phyloP scores from a whole-genome alignment of 2,329 filamentous ascomycete genomes.

The Arthrobotrys pseudoclavata region DNA sequence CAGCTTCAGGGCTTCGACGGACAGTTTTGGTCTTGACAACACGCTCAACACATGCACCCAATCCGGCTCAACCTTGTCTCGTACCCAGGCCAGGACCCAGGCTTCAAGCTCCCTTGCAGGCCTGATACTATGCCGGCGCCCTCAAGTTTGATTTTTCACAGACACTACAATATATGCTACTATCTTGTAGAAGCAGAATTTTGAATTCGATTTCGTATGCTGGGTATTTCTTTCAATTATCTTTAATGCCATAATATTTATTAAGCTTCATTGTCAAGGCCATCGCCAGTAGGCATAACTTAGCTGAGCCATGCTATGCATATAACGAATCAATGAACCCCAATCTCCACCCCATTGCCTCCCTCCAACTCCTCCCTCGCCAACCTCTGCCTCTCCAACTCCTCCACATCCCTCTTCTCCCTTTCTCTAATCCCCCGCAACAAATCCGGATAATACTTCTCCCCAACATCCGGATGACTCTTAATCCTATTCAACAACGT shows the following conservation, averaged over 20 bases:
- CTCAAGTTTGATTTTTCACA: too few relatives aligned
- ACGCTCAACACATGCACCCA: constrained; percentile 19
- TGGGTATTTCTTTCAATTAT: too few relatives aligned
- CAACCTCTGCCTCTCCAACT: constrained; percentile 59
- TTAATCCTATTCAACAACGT: constrained; percentile 87
- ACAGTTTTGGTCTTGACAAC: constrained; percentile 2
- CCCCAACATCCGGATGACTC: constrained; percentile 87
- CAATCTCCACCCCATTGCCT: constrained; percentile 32
- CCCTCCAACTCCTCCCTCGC: constrained; percentile 40
- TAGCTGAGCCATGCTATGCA: not conserved
- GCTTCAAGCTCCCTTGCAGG: too few relatives aligned
- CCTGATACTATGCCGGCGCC: too few relatives aligned
- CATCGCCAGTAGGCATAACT: not conserved
- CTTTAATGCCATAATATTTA: too few relatives aligned
- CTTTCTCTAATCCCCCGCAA: constrained; percentile 69
- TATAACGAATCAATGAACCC: constrained; percentile 33
- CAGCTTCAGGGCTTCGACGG: constrained; percentile 44
- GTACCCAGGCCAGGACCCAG: too few relatives aligned
- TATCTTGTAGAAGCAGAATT: too few relatives aligned
- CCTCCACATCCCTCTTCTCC: constrained; percentile 71
- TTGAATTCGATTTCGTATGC: too few relatives aligned
- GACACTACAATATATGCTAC: not conserved
- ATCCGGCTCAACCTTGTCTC: not conserved
- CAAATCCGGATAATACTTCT: constrained; percentile 81
- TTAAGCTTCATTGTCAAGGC: too few relatives aligned